A percentile compares a stretch with the other conserved stretches of the same genome.
Evolutionary conservation across 805 yeast genomes (phyloP).

Genomic region (Diddensiella santjacobensis): DNA sequence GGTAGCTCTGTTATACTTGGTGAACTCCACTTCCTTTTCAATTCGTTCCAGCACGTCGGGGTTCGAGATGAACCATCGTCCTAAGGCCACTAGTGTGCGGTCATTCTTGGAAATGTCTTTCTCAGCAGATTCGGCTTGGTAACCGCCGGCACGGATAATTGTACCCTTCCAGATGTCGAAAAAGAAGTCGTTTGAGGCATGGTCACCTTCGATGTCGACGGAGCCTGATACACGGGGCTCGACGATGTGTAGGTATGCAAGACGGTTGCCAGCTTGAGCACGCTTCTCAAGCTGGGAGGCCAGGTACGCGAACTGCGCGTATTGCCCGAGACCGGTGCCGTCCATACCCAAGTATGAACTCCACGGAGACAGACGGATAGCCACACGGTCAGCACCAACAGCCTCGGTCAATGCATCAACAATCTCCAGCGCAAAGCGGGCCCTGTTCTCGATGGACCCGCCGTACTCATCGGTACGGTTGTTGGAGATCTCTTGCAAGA

Average conservation of each 20-base stretch:
- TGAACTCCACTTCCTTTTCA: slow-evolving; percentile 39
- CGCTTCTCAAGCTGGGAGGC: slow-evolving; percentile 40
- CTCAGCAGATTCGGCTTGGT: slow-evolving; percentile 12
- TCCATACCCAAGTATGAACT: slow-evolving; percentile 10
- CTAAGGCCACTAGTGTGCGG: slow-evolving; percentile 37
- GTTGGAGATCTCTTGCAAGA: slow-evolving; percentile 45
- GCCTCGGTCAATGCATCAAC: slow-evolving; percentile 49
- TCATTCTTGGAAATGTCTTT: slow-evolving; percentile 28
- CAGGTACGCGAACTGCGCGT: slow-evolving; percentile 38
- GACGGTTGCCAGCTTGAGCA: slow-evolving; percentile 32
- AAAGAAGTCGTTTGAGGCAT: slow-evolving; percentile 15
- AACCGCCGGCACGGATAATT: slow-evolving; percentile 12
- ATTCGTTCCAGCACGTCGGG: slow-evolving; percentile 52
- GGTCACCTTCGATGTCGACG: slow-evolving; percentile 21
- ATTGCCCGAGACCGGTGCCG: background rate
- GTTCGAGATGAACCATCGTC: slow-evolving; percentile 50
- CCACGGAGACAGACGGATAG: slow-evolving; percentile 40
- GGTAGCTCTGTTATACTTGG: slow-evolving; percentile 44
- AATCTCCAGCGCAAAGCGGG: slow-evolving; percentile 47
- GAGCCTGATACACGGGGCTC: slow-evolving; percentile 35
- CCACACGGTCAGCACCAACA: slow-evolving; percentile 44
- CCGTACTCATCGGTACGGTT: slow-evolving; percentile 59
- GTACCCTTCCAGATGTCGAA: slow-evolving; percentile 21
- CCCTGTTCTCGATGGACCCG: slow-evolving; percentile 55
- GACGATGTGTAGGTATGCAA: slow-evolving; percentile 38